Evolutionary conservation across 1,284 basidiomycete genomes (phyloP).

Genomic region (Caloboletus firmus): DNA sequence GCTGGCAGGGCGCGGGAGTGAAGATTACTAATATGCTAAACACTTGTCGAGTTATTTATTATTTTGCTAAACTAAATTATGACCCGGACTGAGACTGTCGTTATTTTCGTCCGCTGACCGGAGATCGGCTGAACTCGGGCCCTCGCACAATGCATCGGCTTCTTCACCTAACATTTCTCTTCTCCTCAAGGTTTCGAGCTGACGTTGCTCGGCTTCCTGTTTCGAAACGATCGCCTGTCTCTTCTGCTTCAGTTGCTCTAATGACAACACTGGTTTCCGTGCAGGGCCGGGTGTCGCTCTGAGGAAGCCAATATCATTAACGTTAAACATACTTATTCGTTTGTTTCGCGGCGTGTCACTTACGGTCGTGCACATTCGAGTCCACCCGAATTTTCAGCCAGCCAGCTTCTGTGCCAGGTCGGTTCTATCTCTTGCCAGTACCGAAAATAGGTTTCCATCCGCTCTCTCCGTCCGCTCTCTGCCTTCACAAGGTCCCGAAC

Average conservation of each 20-base stretch:
- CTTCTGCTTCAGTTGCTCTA: conserved; percentile 8
- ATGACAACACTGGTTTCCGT: conserved; percentile 2
- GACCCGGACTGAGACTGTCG: neutral
- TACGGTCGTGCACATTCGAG: no score
- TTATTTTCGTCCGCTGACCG: neutral
- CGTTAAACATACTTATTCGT: neutral
- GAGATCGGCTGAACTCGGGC: neutral
- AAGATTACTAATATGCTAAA: conserved; percentile 33
- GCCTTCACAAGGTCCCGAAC: conserved; percentile 25
- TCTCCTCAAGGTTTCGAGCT: conserved; percentile 9
- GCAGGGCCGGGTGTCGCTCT: conserved; percentile 1
- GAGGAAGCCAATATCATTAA: neutral
- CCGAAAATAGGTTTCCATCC: conserved; percentile 32
- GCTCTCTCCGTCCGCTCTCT: conserved; percentile 26
- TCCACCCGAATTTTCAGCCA: conserved; percentile 30
- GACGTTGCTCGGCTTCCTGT: conserved; percentile 19
- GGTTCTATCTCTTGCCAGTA: conserved; percentile 31
- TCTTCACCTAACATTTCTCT: neutral
- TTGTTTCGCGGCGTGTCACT: neutral
- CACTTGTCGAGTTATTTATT: conserved; percentile 6
- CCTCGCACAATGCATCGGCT: neutral
- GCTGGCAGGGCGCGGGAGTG: conserved; percentile 14
- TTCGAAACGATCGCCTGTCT: conserved; percentile 15
- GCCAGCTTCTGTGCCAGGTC: conserved; percentile 25
- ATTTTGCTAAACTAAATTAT: neutral